phyloP scores from a whole-genome alignment of 495 filamentous ascomycete genomes.

The Xylaria curta region DNA sequence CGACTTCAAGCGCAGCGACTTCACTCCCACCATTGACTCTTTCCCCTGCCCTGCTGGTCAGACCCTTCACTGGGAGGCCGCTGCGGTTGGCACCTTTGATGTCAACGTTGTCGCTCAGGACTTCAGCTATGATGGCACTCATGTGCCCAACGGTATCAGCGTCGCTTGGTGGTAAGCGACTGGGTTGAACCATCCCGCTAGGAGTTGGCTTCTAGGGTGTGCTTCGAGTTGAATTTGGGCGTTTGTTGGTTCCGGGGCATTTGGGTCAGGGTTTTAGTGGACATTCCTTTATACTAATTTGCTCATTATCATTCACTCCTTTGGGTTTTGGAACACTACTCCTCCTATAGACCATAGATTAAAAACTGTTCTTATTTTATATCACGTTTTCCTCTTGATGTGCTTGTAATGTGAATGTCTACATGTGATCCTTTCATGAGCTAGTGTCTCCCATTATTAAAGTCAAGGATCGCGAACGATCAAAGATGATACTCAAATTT shows the following conservation, averaged over 20 bases:
- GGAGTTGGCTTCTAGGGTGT: background rate
- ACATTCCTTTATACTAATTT: slow-evolving; percentile 12
- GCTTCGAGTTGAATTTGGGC: background rate
- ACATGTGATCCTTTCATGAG: background rate
- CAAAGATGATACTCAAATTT: too few species aligned
- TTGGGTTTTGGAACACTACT: background rate
- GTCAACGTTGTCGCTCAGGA: slow-evolving; percentile 34
- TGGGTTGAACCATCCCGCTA: background rate
- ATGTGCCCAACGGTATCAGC: slow-evolving; percentile 35
- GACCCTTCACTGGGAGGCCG: slow-evolving; percentile 35
- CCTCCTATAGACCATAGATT: slow-evolving; percentile 1
- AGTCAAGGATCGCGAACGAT: background rate
- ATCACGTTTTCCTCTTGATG: background rate
- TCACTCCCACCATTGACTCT: slow-evolving; percentile 28
- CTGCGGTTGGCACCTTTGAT: slow-evolving; percentile 31
- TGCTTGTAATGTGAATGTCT: background rate
- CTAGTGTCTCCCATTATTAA: background rate
- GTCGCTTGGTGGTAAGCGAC: slow-evolving; percentile 30
- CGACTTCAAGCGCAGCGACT: slow-evolving; percentile 28
- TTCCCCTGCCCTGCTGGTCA: slow-evolving; percentile 36
- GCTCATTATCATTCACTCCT: slow-evolving; percentile 23
- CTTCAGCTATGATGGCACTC: slow-evolving; percentile 25
- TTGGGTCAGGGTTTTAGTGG: background rate
- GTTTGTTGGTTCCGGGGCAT: background rate
- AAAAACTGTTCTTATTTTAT: background rate